phyloP scores from a whole-genome alignment of 2,329 filamentous ascomycete genomes.

The Lomentospora prolificans region DNA sequence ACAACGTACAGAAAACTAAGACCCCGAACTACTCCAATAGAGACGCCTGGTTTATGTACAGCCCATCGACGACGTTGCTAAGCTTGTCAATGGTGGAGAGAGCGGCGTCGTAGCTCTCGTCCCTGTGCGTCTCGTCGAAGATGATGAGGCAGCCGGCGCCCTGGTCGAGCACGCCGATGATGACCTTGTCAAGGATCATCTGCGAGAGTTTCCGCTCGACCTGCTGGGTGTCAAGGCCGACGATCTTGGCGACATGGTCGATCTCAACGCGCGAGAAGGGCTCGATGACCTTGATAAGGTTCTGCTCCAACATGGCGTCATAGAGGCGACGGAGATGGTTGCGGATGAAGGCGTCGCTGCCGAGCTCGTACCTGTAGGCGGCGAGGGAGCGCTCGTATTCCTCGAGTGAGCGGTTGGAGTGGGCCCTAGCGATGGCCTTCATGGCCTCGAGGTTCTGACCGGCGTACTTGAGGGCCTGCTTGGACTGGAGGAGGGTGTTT shows the following conservation, averaged over 20 bases:
- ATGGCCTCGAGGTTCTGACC: conserved; percentile 95
- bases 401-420: conserved; percentile 89
- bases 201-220: conserved; percentile 97
- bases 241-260: conserved; percentile 93
- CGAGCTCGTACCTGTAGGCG: conserved; percentile 85
- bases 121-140: conserved; percentile 87
- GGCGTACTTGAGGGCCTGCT: conserved; percentile 94
- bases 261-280: conserved; percentile 97
- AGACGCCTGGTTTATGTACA: conserved; percentile 96
- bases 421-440: conserved; percentile 95
- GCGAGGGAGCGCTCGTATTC: conserved; percentile 93
- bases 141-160: conserved; percentile 96
- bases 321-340: conserved; percentile 93
- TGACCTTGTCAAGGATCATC: conserved; percentile 99
- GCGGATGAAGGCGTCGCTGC: conserved; percentile 89
- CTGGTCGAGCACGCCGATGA: conserved; percentile 93
- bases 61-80: conserved; percentile 90
- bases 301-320: conserved; percentile 98
- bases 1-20: too few relatives aligned
- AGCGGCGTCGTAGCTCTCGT: conserved; percentile 89
- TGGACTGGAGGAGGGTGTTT: conserved; percentile 85
- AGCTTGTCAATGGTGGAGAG: conserved; percentile 93
- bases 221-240: conserved; percentile 88
- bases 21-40: conserved; percentile 88
- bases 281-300: conserved; percentile 99